Conservation (phyloP, 2,329 filamentous ascomycete genomes). For the Lecanicillium sp. region DNA sequence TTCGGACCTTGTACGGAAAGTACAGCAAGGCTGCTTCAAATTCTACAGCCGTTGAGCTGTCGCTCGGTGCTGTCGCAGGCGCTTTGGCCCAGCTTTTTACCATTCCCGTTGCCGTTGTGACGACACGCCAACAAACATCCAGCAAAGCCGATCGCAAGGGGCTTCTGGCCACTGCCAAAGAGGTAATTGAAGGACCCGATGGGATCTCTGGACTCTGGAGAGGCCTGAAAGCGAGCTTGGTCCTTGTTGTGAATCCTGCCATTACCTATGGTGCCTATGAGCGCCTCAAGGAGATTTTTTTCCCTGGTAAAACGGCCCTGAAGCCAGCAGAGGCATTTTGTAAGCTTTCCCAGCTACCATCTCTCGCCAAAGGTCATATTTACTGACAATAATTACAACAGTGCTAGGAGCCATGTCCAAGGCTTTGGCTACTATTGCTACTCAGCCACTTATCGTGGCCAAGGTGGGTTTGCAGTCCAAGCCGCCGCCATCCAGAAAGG, state of each 20-base stretch:
- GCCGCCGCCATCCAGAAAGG: slow-evolving; percentile 73
- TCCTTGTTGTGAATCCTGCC: slow-evolving; percentile 89
- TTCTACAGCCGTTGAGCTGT: slow-evolving; percentile 73
- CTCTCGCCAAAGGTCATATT: neutral
- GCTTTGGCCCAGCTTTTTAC: slow-evolving; percentile 92
- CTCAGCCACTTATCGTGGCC: slow-evolving; percentile 92
- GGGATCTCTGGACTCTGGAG: slow-evolving; percentile 86
- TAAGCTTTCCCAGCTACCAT: slow-evolving; percentile 40
- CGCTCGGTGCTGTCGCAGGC: slow-evolving; percentile 78
- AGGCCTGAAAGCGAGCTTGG: slow-evolving; percentile 89
- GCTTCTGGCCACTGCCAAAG: slow-evolving; percentile 75
- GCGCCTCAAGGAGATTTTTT: slow-evolving; percentile 68
- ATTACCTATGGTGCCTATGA: slow-evolving; percentile 98
- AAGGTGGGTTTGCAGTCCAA: slow-evolving; percentile 95
- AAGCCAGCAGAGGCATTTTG: slow-evolving; percentile 84
- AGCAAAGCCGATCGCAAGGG: slow-evolving; percentile 76
- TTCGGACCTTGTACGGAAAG: slow-evolving; percentile 70
- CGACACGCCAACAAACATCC: slow-evolving; percentile 92
- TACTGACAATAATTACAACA: slow-evolving; percentile 23
- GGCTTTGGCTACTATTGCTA: slow-evolving; percentile 79
- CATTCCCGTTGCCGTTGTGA: slow-evolving; percentile 91
- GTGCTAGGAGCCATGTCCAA: slow-evolving; percentile 92
- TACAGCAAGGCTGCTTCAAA: slow-evolving; percentile 48
- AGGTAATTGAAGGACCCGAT: slow-evolving; percentile 86
- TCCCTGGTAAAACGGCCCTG: slow-evolving; percentile 66